phyloP scores from a whole-genome alignment of 192 early-diverging fungal genomes.

The Spizellomyces punctatus region DNA sequence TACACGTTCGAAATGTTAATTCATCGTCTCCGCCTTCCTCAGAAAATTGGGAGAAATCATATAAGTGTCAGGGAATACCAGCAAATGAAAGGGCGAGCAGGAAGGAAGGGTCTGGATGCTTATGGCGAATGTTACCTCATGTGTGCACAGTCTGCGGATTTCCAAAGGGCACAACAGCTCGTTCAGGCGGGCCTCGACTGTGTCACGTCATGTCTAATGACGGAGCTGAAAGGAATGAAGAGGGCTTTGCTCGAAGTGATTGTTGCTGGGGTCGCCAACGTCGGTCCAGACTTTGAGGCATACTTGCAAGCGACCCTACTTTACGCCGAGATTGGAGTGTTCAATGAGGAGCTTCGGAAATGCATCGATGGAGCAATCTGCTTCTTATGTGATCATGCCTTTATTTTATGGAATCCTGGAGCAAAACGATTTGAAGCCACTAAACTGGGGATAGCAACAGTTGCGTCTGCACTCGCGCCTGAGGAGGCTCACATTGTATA shows the following conservation, averaged over 20 bases:
- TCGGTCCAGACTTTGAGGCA: conserved; percentile 15
- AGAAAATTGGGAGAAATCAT: conserved; percentile 30
- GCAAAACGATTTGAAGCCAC: conserved; percentile 27
- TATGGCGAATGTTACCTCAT: conserved; percentile 40
- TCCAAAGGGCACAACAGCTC: conserved; percentile 17
- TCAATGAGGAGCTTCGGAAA: background rate
- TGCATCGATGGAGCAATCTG: background rate
- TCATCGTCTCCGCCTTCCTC: no score
- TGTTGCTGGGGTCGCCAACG: conserved; percentile 33
- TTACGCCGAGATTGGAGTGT: conserved; percentile 9
- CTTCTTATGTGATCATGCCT: conserved; percentile 1
- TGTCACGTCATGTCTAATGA: conserved; percentile 38
- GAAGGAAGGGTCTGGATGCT: conserved; percentile 44
- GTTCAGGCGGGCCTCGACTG: conserved; percentile 30
- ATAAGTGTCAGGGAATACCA: conserved; percentile 27
- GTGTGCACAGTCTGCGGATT: conserved; percentile 19
- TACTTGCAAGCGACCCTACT: conserved; percentile 12
- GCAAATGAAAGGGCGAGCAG: conserved; percentile 50
- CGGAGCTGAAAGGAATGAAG: conserved; percentile 47
- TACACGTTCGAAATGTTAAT: conserved; percentile 12
- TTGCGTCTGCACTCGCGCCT: conserved; percentile 38
- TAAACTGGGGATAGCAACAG: conserved; percentile 32
- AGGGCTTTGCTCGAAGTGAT: conserved; percentile 44
- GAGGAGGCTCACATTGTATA: conserved; percentile 43
- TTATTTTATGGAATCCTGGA: background rate